phyloP scores from a whole-genome alignment of 202 grass and related monocot genomes.

The Panicum hallii region DNA sequence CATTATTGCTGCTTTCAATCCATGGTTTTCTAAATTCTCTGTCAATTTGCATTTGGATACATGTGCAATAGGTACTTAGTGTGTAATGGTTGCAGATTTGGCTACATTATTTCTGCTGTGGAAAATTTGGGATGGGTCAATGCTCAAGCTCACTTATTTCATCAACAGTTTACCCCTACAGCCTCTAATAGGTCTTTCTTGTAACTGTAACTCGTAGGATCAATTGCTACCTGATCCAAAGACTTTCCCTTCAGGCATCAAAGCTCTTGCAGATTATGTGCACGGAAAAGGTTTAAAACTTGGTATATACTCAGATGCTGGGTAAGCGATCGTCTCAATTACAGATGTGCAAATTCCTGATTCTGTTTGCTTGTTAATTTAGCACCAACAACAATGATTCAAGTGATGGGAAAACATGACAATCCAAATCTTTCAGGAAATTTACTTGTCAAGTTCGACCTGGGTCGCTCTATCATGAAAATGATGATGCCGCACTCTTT shows the following conservation, averaged over 20 bases:
- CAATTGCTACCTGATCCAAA: slow-evolving; percentile 87
- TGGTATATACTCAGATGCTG: slow-evolving; percentile 97
- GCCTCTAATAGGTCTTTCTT: slow-evolving; percentile 19
- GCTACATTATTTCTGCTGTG: background rate
- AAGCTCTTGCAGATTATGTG: slow-evolving; percentile 92
- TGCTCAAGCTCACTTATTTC: background rate
- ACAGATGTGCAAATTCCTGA: background rate
- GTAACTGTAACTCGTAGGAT: slow-evolving; percentile 57
- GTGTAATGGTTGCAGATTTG: background rate
- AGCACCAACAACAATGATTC: slow-evolving; percentile 2
- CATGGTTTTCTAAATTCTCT: background rate
- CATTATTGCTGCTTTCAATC: background rate
- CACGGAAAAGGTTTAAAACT: slow-evolving; percentile 88
- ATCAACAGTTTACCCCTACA: background rate
- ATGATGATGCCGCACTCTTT: slow-evolving; percentile 74
- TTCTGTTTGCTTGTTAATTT: slow-evolving; percentile 22
- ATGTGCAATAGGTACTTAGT: background rate
- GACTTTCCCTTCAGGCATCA: slow-evolving; percentile 90
- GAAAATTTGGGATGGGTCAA: background rate
- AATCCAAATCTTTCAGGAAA: slow-evolving; percentile 60
- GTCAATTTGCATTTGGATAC: background rate
- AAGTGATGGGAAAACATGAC: slow-evolving; percentile 28
- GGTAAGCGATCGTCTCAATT: slow-evolving; percentile 50
- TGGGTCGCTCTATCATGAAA: slow-evolving; percentile 84
- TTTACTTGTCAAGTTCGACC: slow-evolving; percentile 97